Evolutionary conservation across 2,329 filamentous ascomycete species (phyloP), one percentile per base, ranked within the genome.

Genomic region (Scytalidium sp.): DNA sequence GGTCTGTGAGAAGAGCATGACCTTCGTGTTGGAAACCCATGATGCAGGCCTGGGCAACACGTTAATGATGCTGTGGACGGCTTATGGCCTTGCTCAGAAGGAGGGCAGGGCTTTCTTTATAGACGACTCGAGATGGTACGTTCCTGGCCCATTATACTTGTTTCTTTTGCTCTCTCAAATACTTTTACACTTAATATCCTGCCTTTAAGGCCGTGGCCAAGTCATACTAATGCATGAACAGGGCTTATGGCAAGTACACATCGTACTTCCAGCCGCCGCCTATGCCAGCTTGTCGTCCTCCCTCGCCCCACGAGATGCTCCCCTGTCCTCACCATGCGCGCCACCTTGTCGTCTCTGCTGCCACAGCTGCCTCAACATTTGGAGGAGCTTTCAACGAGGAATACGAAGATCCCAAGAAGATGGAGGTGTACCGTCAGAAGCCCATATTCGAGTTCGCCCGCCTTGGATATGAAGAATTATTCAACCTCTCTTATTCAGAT

Each of bases 91-190:
- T 47, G 89, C 90, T 2, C 76, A 85, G 63, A 79, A 84, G 51
- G 87, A 95, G 64, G 81, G 80, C 13, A 76, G 90, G 20, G 76
- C 83, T 1, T 95, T 96, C 68, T 95, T 96, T 70, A 75, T 96
- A 54, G 89, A 95, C 60, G 90, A 96, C 67, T 83, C 86, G 6
- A 78, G 85, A 56, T 96, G 91, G 79, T 75, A 66, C 49, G 66
- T 55, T 47, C 17, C 22, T 23, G 19, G 3, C 11, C 11, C 10
- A 3, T 19, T 50, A 19, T 13, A 23, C 20, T 10, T n/a, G 3
- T 11, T 23, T 15, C 21, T 23, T 46, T 44, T 47, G 36, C 54
- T 60, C n/a, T 62, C 17, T 9, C 25, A 27, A 7, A 7, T 27
- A 7, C 11, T 20, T 21, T 29, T 43, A 43, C 19, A 29, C 19